Base-by-base conservation (phyloP, 2,329 filamentous ascomycete species). In the Cytospora piceicola region DNA sequence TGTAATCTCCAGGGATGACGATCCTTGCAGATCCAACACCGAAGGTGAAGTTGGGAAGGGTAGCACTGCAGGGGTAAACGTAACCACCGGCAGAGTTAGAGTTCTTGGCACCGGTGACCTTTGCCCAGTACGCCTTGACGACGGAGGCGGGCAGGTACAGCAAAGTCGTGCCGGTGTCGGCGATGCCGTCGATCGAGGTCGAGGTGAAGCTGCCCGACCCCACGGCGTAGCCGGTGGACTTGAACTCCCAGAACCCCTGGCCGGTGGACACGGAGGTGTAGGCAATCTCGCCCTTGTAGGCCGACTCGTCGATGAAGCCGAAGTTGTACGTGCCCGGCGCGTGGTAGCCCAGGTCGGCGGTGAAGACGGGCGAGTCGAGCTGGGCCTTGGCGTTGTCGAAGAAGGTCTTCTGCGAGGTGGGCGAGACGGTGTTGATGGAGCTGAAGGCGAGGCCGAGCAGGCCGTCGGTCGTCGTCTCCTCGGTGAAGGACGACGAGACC, bases 221-320 rank as follows among this genome's bases (percentile, higher is more conserved):
- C 58, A 78, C 75, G 49, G 66, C 49, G 49, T 76, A 76, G 62
- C 71, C 74, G n/a, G 75, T 74, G 7, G 71, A 70, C 20, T 30
- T 73, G 77, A 90, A 89, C 49, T 80, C 77, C 88, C 88, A 91
- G 79, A 84, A 89, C 14, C 88, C 88, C 17, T 85, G 73, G 58
- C 77, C 79, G 69, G 71, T 80, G 74, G 85, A 78, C 63, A 88
- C 83, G 42, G 80, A 69, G 57, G 81, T 77, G 75, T 88, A 90
- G 69, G 80, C 79, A 71, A 90, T 82, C 53, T 75, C 68, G 55
- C 86, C 86, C 4, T 80, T 85, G 78, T 85, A 87, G 71, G 85
- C 68, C 73, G 77, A 74, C 55, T 71, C 73, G 77, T 89, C 85
- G 69, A 88, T 85, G 77, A 79, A 75, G 56, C 74, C 74, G 42